phyloP scores from a whole-genome alignment of 257 asterid genomes.

The Henckelia pumila region DNA sequence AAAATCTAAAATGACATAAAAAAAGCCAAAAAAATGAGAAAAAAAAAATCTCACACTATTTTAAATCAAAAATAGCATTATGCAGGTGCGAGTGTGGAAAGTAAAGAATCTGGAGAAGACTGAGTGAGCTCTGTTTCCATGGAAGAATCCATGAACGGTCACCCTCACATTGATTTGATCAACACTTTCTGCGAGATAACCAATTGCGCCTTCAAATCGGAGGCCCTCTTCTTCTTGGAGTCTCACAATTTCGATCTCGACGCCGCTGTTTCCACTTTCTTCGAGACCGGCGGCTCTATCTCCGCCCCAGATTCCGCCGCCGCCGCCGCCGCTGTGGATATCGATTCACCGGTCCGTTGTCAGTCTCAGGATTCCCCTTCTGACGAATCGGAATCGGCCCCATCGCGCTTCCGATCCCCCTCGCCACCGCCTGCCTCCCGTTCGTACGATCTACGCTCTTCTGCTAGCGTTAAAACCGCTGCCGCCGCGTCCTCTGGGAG shows the following conservation, averaged over 20 bases:
- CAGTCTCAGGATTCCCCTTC: slow-evolving; percentile 44
- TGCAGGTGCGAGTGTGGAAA: no score
- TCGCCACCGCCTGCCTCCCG: slow-evolving; percentile 46
- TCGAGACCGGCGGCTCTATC: slow-evolving; percentile 43
- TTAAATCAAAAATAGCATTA: no score
- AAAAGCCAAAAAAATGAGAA: no score
- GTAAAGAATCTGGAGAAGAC: no score
- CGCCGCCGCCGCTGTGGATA: slow-evolving; percentile 20
- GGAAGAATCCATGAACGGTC: slow-evolving; percentile 29
- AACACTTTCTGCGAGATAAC: slow-evolving; percentile 73
- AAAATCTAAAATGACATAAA: no score
- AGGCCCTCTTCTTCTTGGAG: slow-evolving; percentile 77
- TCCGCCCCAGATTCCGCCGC: no score
- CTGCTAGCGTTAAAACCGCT: slow-evolving; percentile 31
- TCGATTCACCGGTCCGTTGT: slow-evolving; percentile 23
- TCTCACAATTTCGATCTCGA: slow-evolving; percentile 82
- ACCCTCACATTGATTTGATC: slow-evolving; percentile 43
- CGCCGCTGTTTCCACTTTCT: slow-evolving; percentile 82
- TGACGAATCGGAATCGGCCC: slow-evolving; percentile 33
- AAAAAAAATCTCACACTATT: no score
- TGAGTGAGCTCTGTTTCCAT: no score
- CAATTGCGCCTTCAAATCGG: slow-evolving; percentile 54
- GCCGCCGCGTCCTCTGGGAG: slow-evolving; percentile 29
- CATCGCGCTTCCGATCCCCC: slow-evolving; percentile 47
- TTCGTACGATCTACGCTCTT: slow-evolving; percentile 45